Base-by-base conservation (phyloP, 2,329 filamentous ascomycete species). In the Atkinsonella hypoxylon region DNA sequence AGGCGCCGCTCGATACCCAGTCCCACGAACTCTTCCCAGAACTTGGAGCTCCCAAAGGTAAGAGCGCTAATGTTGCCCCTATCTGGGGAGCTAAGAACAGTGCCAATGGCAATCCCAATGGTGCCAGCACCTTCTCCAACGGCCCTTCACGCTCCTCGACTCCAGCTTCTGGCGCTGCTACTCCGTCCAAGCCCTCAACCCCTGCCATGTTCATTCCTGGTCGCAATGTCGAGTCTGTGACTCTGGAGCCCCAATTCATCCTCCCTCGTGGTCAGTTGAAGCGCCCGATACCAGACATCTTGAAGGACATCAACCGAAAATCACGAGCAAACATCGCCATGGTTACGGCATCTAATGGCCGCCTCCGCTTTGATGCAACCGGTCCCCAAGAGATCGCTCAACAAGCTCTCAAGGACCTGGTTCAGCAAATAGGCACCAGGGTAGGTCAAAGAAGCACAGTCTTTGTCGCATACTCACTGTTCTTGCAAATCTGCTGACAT, bases 11-110 rank as follows among this genome's bases (percentile, higher is more conserved):
- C 54, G 88, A 97, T 67, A 90, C 88, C 18, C 79, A 87, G 62
- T 95, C 88, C 17, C 87, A 94, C 63, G 90, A 97, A 68, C 74
- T 87, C 53, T 98, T 98, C 76, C 93, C 93, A n/a, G 83, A 90
- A 59, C 79, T 98, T 45, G 91, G 90, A 55, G 78, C 71, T 20
- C 68, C 75, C 51, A 82, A 81, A 67, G 73, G 81, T 49, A 90
- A 89, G 68, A 73, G 81, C 55, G 75, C 81, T 51, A 78, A 80
- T 57, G 76, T 81, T 53, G 76, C 83, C 45, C 81, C 84, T 44
- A 82, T 87, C 58, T 96, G 91, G 89, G 85, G 85, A 55, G 79
- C 78, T 36, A 87, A 84, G 70, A 82, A 76, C 64, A 72, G 75
- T 52, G 69, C 70, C 54, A 71, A 73, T 55, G 70, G 68, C 54